A percentile compares a stretch with the other conserved stretches of the same genome.
Evolutionary conservation across 2,329 filamentous ascomycete genomes (phyloP).

Genomic region (Exophiala oligosperma): DNA sequence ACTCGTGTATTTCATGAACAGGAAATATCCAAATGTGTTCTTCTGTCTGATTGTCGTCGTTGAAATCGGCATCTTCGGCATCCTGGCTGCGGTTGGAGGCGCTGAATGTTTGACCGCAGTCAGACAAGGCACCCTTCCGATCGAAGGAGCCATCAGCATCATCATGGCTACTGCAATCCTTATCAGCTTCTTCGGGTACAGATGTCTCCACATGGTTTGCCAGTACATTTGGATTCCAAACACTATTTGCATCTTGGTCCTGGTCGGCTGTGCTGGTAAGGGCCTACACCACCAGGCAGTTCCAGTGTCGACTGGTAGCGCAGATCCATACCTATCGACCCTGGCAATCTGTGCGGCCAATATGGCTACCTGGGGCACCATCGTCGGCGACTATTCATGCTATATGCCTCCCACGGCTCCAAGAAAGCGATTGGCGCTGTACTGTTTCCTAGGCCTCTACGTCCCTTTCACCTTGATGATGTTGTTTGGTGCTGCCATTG

Average conservation of each 20-base stretch:
- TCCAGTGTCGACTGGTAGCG: conserved; percentile 39
- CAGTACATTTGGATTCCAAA: conserved; percentile 25
- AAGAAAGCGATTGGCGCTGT: neutral
- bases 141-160: conserved; percentile 6
- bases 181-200: conserved; percentile 11
- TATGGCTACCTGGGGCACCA: conserved; percentile 10
- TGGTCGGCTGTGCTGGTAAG: conserved; percentile 25
- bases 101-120: conserved; percentile 9
- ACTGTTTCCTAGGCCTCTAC: conserved; percentile 47
- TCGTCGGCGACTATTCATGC: conserved; percentile 10
- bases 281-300: conserved; percentile 18
- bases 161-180: conserved; percentile 8
- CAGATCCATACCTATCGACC: conserved; percentile 2
- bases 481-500: conserved; percentile 65
- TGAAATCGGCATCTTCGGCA: conserved; percentile 9
- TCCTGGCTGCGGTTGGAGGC: conserved; percentile 4
- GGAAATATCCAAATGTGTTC: conserved; percentile 8
- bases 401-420: conserved; percentile 10
- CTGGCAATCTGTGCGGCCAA: conserved; percentile 9
- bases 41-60: conserved; percentile 5
- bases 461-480: conserved; percentile 61
- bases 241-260: conserved; percentile 22
- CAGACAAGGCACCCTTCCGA: conserved; percentile 1
- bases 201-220: neutral
- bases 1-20: neutral